phyloP scores from a whole-genome alignment of 768 basidiomycete species.

The Lactifluus piperatus region DNA sequence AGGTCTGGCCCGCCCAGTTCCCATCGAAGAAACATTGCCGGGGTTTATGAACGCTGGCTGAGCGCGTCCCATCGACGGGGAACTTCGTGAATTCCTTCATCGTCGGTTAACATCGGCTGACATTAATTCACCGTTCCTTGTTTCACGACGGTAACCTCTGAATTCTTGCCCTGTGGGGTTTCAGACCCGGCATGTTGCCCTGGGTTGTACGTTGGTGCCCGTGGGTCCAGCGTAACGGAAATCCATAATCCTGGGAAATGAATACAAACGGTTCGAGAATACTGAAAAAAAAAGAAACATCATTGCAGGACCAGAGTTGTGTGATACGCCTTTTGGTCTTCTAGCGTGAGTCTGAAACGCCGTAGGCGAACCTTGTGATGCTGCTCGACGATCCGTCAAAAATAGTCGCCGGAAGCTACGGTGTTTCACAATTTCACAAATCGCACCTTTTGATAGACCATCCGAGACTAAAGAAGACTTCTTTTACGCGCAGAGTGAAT shows the following conservation, averaged over 20 bases:
- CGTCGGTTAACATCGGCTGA: background rate
- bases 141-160: background rate
- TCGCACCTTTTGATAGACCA: background rate
- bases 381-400: background rate
- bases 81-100: background rate
- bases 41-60: background rate
- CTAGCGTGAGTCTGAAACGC: conserved; percentile 11
- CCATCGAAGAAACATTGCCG: background rate
- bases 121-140: background rate
- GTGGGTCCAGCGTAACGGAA: background rate
- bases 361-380: background rate
- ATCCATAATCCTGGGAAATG: background rate
- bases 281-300: background rate
- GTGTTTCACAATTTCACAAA: background rate
- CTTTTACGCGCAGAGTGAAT: background rate
- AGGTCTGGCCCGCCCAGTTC: conserved; percentile 6
- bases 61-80: background rate
- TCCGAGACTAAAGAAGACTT: background rate
- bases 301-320: background rate
- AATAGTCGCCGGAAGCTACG: background rate
- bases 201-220: background rate
- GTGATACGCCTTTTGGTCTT: background rate
- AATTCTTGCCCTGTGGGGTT: background rate
- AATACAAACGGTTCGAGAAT: background rate
- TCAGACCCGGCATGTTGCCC: background rate